Conservation (phyloP, 371 early-diverging fungal genomes). For the Batkoa obscura region DNA sequence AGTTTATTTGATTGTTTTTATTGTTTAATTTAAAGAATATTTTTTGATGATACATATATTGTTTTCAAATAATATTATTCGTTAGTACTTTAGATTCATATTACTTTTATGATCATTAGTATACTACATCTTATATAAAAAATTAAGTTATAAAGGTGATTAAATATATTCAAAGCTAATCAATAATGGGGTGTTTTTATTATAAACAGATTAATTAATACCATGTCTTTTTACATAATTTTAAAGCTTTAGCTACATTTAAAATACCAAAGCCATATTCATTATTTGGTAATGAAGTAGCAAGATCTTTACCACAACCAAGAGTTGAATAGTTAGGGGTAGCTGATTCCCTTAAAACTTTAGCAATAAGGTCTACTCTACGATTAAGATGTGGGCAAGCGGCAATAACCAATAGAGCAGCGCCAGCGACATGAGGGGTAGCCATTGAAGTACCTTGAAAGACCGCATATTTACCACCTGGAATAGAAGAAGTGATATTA, state of each 20-base stretch:
- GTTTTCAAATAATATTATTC: no score
- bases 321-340: not conserved
- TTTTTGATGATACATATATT: no score
- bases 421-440: constrained; percentile 59
- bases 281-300: constrained; percentile 1
- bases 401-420: constrained; percentile 15
- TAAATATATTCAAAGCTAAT: no score
- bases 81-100: no score
- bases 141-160: no score
- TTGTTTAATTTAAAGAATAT: no score
- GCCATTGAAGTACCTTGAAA: constrained; percentile 42
- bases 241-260: not conserved
- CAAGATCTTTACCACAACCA: not conserved
- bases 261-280: constrained; percentile 4
- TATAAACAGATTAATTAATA: no score
- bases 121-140: no score
- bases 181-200: no score
- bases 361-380: not conserved
- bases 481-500: constrained; percentile 14
- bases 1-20: no score
- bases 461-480: not conserved
- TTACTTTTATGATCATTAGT: no score
- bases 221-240: constrained; percentile 17
- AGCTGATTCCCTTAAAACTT: not conserved
- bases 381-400: not conserved